A percentile compares a stretch with the other conserved stretches of the same genome.
Evolutionary conservation across 2,329 filamentous ascomycete genomes (phyloP).

Genomic region (Botryotinia globosa): DNA sequence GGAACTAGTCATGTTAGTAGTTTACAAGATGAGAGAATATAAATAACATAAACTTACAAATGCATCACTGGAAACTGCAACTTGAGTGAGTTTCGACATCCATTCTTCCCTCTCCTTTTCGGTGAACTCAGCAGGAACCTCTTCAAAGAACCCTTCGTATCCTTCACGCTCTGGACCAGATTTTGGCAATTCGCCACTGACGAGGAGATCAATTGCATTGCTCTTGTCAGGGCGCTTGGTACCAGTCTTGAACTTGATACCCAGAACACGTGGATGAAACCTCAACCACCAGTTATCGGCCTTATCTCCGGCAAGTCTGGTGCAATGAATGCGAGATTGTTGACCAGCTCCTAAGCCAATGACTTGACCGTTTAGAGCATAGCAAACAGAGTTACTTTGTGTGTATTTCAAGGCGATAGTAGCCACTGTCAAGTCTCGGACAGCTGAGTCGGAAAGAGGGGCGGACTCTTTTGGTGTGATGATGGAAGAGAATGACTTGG

Average conservation of each 20-base stretch:
- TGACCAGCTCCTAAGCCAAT: conserved; percentile 93
- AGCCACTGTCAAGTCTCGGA: conserved; percentile 87
- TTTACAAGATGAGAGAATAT: background rate
- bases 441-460: conserved; percentile 72
- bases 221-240: conserved; percentile 96
- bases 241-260: conserved; percentile 95
- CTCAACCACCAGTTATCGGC: conserved; percentile 99
- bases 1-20: conserved; percentile 62
- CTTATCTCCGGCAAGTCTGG: conserved; percentile 93
- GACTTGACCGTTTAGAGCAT: conserved; percentile 89
- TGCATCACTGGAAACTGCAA: conserved; percentile 89
- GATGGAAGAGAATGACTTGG: conserved; percentile 79
- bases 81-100: conserved; percentile 76
- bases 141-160: conserved; percentile 87
- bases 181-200: conserved; percentile 84
- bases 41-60: conserved; percentile 63
- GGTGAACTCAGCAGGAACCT: conserved; percentile 80
- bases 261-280: conserved; percentile 86
- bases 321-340: conserved; percentile 98
- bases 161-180: conserved; percentile 78
- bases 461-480: conserved; percentile 79
- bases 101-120: conserved; percentile 80
- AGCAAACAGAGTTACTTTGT: conserved; percentile 98
- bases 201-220: conserved; percentile 94
- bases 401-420: conserved; percentile 99